These are phyloP conservation scores for Diplosphaera chodatii DNA, from an alignment of 139 green algal genomes.

Conservation along the genomic window DNA sequence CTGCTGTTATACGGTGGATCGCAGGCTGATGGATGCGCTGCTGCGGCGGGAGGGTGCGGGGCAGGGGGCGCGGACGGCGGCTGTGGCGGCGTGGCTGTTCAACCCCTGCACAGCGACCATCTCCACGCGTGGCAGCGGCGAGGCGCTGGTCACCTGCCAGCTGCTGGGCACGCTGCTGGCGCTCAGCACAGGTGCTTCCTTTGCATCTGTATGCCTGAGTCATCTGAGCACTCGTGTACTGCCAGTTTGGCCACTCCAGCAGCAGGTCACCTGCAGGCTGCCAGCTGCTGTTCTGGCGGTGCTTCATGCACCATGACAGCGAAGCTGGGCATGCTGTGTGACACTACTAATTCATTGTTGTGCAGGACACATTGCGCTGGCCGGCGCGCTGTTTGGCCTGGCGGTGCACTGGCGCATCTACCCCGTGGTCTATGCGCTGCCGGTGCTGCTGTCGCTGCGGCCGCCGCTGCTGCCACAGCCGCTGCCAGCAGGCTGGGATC, in stretches of 20 bases:
- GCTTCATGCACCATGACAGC: no score
- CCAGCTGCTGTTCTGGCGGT: no score
- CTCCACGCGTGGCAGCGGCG: constrained; percentile 83
- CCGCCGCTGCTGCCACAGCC: not conserved
- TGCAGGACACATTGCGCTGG: constrained; percentile 15
- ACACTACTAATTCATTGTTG: no score
- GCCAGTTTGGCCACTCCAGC: no score
- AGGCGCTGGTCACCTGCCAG: constrained; percentile 71
- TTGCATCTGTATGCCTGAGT: no score
- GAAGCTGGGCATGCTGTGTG: no score
- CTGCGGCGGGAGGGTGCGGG: constrained; percentile 4
- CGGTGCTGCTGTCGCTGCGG: constrained; percentile 39
- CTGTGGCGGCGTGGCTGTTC: constrained; percentile 76
- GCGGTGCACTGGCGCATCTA: constrained; percentile 89
- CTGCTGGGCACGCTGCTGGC: constrained; percentile 62
- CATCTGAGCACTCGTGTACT: no score
- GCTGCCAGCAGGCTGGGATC: not conserved
- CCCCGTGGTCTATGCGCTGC: constrained; percentile 82
- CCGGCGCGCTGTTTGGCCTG: constrained; percentile 68
- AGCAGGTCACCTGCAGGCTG: no score
- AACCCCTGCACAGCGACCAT: constrained; percentile 91
- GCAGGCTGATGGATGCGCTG: constrained; percentile 43
- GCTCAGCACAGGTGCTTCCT: no score
- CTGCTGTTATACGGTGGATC: no score
- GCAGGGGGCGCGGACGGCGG: not conserved